Conservation (phyloP, 306 rosid genomes). For the Fragaria ananassa region DNA sequence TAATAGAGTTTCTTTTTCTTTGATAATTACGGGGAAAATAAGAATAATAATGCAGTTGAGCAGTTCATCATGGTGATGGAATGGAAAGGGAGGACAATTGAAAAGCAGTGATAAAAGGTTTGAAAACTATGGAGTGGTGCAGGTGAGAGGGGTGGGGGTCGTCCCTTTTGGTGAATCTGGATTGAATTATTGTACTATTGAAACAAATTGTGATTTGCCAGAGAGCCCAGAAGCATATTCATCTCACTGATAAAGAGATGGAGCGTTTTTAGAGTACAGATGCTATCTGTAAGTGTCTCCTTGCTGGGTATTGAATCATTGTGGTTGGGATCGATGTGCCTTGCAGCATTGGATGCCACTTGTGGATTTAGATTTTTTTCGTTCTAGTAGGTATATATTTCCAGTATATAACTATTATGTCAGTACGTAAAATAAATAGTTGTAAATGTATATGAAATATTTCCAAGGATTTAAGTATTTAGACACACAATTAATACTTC, state of each 20-base stretch:
- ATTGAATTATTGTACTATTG: constrained; percentile 17
- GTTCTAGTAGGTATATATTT: too few species aligned
- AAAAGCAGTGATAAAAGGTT: constrained; percentile 7
- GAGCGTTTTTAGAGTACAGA: neutral
- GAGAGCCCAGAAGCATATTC: constrained; percentile 2
- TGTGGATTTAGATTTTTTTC: neutral
- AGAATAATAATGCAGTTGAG: neutral
- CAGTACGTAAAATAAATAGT: too few species aligned
- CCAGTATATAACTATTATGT: neutral
- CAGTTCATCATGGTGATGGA: constrained; percentile 5
- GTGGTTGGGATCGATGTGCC: neutral
- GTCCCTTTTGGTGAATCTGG: neutral
- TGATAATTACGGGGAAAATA: neutral
- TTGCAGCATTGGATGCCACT: constrained; percentile 4
- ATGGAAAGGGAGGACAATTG: constrained; percentile 4
- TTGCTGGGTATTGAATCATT: neutral
- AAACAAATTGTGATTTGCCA: neutral
- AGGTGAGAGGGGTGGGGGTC: constrained; percentile 8
- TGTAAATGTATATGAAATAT: too few species aligned
- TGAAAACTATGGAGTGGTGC: constrained; percentile 19
- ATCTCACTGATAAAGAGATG: neutral
- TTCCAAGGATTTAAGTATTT: neutral
- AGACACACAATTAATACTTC: neutral
- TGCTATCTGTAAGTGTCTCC: neutral
- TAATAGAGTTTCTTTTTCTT: too few species aligned